Base-by-base conservation (phyloP, 768 basidiomycete species). In the Podaxis sp. region DNA sequence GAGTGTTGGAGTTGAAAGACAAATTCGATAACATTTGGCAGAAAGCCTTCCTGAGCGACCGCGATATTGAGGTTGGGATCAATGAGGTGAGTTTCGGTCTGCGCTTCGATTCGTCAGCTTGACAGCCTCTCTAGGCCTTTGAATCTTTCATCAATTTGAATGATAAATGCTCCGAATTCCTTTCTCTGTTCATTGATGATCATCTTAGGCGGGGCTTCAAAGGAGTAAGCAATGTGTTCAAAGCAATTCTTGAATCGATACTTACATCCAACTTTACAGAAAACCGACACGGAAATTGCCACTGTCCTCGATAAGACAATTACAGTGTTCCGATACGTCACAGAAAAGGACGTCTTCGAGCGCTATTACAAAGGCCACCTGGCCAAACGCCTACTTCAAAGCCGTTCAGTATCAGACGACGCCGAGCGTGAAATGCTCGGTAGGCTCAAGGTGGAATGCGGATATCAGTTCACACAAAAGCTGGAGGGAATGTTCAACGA, bases 401-500 rank as follows among this genome's bases (percentile, higher is more conserved):
- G 86, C 10, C 88, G 96, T 17, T 96, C 95, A 20, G 87, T 96
- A 6, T 97, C 95, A 0, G 97, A 99, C 68, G 97, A 99, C 74
- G 96, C 97, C 2, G 97, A 99, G 72, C 90, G 92, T 51, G 93
- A 91, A 62, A 98, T 99, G 95, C 84, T 99, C 1, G 89, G 94
- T 51, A 98, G 97, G 76, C 87, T 99, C 70, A 98, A 98, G 77
- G 84, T 96, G 26, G 96, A 99, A 76, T 96, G 92, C 70, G 96
- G 96, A 6, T 90, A 89, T 68, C 94, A 96, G 71, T 99, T 99
- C 75, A 99, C 97, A 1, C 94, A 96, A 76, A 96, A 96, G 73
- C 80, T 99, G 69, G 96, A 99, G 74, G 96, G 96, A 62, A 99
- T 99, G 96, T 97, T 99, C 85, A 84, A 93, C 66, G 96, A 99